phyloP scores from a whole-genome alignment of 805 yeast species.

The Kazachstania viticola region DNA sequence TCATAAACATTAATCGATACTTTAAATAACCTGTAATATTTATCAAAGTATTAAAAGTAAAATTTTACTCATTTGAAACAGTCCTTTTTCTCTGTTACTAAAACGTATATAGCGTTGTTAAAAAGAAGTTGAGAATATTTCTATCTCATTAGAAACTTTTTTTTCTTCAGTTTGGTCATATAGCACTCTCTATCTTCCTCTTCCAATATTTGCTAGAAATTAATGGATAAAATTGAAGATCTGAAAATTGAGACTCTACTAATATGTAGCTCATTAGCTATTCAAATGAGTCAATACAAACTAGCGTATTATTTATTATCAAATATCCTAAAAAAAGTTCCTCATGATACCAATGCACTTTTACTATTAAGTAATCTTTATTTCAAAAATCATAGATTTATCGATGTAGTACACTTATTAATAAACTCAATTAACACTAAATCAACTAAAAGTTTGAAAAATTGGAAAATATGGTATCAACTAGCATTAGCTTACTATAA shows the following conservation, averaged over 20 bases:
- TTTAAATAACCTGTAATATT: no score
- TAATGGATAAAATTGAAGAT: slow-evolving; percentile 2
- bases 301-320: slow-evolving; percentile 11
- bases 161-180: no score
- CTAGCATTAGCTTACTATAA: slow-evolving; percentile 15
- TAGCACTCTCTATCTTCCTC: no score
- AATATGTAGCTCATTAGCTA: slow-evolving; percentile 16
- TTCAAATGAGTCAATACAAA: slow-evolving; percentile 11
- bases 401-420: slow-evolving; percentile 8
- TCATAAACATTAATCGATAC: no score
- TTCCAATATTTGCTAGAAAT: no score
- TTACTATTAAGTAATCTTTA: slow-evolving; percentile 11
- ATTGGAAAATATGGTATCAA: slow-evolving; percentile 13
- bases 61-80: no score
- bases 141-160: no score
- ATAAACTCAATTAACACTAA: slow-evolving; percentile 10
- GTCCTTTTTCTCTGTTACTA: no score
- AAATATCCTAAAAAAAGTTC: slow-evolving; percentile 8
- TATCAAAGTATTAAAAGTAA: no score
- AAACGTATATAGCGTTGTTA: no score
- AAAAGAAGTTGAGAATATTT: no score
- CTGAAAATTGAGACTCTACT: slow-evolving; percentile 9
- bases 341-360: slow-evolving; percentile 9
- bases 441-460: slow-evolving; percentile 5
- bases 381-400: slow-evolving; percentile 7